Evolutionary conservation across 169 alveolate species (phyloP), one percentile per base, ranked within the genome.

Genomic region (Cryptosporidium sp.): DNA sequence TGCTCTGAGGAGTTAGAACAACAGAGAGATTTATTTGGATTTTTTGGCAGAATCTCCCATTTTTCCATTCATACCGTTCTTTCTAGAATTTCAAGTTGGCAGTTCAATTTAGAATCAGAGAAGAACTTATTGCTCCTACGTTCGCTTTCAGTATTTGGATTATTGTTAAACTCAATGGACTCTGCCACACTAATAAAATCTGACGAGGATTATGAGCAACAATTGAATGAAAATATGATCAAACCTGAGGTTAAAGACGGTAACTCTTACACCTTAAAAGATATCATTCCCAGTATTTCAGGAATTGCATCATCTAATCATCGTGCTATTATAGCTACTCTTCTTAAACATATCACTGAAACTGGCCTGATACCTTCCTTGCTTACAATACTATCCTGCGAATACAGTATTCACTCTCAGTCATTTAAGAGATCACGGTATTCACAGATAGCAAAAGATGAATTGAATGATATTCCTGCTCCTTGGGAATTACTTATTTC

Each of bases 61-160:
- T 80, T 62, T 41, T 59, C 89, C 3, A 62, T 80, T 35, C 89
- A 65, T 37, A 59, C 89, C 31, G 89, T 80, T 62, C 65, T 80
- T 14, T 62, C 75, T 16, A 80, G 89, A 67, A 61, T 80, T 21
- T 48, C 71, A 23, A 80, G 89, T 6, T 80, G 89, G 89, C 89
- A 80, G 37, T 62, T 80, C 37, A 80, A 59, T 18, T n/a, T 80
- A 12, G 89, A 80, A 23, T 59, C 75, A 23, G 89, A 80, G 14
- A 59, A 80, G n/a, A 80, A 80, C 45, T n/a, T 59, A 62, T 74
- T 80, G 35, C 23, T 80, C 26, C 37, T 80, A 33, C 65, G 68
- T 21, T 59, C 89, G 8, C 52, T 80, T 14, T 26, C 37, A 16
- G 74, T 67, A 8, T 43, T 80, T 62, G 26, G 68, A 14, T 55